phyloP scores from a whole-genome alignment of 208 protist genomes.

The Leishmania turanica region DNA sequence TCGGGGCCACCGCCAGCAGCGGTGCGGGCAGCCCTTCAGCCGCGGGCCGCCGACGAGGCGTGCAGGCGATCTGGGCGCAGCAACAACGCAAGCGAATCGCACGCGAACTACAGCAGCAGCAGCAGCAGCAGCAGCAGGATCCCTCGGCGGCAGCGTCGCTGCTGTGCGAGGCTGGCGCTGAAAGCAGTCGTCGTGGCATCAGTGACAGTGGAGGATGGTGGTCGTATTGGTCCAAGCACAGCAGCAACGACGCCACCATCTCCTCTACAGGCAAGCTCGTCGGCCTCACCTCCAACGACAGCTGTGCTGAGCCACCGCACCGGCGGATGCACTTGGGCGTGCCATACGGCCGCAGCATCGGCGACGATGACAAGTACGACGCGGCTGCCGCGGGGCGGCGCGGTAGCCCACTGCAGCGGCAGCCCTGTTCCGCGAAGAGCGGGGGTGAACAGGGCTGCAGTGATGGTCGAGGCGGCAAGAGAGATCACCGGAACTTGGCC shows the following conservation, averaged over 20 bases:
- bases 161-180: background rate
- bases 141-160: background rate
- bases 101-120: conserved; percentile 26
- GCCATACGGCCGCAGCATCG: background rate
- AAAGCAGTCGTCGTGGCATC: background rate
- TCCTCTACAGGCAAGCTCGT: conserved; percentile 8
- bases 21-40: background rate
- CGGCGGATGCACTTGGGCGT: background rate
- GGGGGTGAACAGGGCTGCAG: background rate
- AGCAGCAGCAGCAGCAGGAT: background rate
- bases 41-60: conserved; percentile 6
- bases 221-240: background rate
- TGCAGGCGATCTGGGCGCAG: conserved; percentile 24
- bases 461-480: background rate
- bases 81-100: conserved; percentile 34
- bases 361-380: background rate
- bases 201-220: background rate
- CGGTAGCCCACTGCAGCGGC: background rate
- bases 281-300: conserved; percentile 28
- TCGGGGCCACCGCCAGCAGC: background rate
- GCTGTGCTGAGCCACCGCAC: background rate
- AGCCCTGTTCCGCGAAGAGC: background rate
- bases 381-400: background rate
- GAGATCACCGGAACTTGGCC: background rate
- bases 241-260: background rate